Conservation (phyloP, 441 rosid species). For the Eruca vesicaria region DNA sequence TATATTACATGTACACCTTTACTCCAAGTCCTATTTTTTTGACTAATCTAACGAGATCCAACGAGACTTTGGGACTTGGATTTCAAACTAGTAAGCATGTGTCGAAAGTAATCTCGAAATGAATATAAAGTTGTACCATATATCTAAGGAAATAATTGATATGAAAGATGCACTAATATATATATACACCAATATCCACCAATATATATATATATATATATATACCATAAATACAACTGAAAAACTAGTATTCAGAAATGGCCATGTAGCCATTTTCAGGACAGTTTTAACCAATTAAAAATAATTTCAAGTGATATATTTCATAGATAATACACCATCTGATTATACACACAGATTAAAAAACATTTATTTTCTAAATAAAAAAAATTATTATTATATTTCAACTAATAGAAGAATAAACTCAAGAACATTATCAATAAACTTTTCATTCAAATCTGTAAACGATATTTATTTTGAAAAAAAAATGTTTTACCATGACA, state of each 20-base stretch:
- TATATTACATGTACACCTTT: not conserved
- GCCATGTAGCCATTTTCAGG: not conserved
- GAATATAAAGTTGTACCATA: not conserved
- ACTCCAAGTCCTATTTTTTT: not conserved
- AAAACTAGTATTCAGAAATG: not conserved
- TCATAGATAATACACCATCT: too few relatives aligned
- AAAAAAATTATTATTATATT: too few relatives aligned
- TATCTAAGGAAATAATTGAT: not conserved
- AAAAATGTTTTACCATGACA: too few relatives aligned
- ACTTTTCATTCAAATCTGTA: too few relatives aligned
- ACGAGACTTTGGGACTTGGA: slow-evolving; percentile 11
- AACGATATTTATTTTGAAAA: too few relatives aligned
- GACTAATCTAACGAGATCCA: slow-evolving; percentile 8
- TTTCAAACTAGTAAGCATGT: not conserved
- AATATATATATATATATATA: not conserved
- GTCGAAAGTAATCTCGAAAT: slow-evolving; percentile 1
- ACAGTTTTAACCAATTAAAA: not conserved
- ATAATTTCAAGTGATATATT: not conserved
- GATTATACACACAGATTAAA: too few relatives aligned
- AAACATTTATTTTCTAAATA: too few relatives aligned
- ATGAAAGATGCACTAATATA: not conserved
- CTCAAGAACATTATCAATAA: too few relatives aligned
- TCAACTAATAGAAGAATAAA: too few relatives aligned
- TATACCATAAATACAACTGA: not conserved
- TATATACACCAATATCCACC: not conserved